A percentile compares a stretch with the other conserved stretches of the same genome.
Evolutionary conservation across 202 grass and related monocot species (phyloP).

Genomic region (Elaeis oleifera): DNA sequence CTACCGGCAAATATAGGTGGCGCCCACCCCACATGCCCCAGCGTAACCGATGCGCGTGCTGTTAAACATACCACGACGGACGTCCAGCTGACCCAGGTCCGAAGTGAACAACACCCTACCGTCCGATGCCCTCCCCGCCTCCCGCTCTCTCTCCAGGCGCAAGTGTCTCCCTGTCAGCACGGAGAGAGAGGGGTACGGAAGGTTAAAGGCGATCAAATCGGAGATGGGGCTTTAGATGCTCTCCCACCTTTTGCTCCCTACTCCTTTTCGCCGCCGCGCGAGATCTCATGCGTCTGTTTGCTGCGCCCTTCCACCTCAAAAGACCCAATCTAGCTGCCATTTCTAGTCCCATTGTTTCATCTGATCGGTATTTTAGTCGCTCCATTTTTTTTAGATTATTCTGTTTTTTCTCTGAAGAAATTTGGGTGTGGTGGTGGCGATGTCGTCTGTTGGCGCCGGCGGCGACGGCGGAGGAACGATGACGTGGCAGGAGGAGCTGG

Average conservation of each 20-base stretch:
- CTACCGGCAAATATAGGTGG: conserved; percentile 10
- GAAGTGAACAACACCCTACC: conserved; percentile 3
- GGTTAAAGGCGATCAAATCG: too few species aligned
- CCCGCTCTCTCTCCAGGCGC: too few species aligned
- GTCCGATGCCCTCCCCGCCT: not conserved
- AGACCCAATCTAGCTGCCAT: not conserved
- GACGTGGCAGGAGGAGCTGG: conserved; percentile 80
- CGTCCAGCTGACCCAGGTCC: not conserved
- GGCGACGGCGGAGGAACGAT: conserved; percentile 22
- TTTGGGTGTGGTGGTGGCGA: conserved; percentile 30
- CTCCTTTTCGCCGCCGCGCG: too few species aligned
- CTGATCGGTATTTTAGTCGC: too few species aligned
- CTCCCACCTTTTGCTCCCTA: too few species aligned
- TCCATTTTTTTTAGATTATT: too few species aligned
- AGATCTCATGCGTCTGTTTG: not conserved
- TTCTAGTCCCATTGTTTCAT: not conserved
- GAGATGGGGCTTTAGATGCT: too few species aligned
- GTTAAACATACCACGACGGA: too few species aligned
- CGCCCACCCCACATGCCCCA: not conserved
- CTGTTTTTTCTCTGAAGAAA: too few species aligned
- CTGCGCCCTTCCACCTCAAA: not conserved
- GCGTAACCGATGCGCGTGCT: too few species aligned
- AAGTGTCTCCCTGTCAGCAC: too few species aligned
- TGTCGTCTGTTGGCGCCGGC: conserved; percentile 32
- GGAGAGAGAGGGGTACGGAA: too few species aligned